Evolutionary conservation across 2,329 filamentous ascomycete species (phyloP).

Genomic region (Epichloe scottii): DNA sequence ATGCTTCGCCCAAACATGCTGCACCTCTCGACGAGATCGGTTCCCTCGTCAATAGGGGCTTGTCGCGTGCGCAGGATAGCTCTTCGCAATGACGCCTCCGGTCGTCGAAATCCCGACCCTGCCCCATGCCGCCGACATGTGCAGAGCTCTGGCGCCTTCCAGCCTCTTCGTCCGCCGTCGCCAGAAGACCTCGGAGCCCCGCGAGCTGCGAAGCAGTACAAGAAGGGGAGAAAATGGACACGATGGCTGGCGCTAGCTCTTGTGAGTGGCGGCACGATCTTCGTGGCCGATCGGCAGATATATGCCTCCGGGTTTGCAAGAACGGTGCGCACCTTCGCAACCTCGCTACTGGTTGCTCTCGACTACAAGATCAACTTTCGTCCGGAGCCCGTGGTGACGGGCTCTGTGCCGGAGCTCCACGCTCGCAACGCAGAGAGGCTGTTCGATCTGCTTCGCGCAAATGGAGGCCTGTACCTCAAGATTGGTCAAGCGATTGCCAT

Average conservation of each 20-base stretch:
- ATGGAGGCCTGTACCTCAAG: conserved; percentile 92
- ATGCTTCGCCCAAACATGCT: conserved; percentile 19
- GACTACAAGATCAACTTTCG: conserved; percentile 98
- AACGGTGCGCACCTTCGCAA: conserved; percentile 68
- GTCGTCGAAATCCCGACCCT: not conserved
- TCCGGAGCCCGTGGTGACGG: conserved; percentile 59
- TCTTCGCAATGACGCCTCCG: conserved; percentile 5
- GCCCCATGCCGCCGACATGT: conserved; percentile 12
- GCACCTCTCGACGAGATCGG: conserved; percentile 9
- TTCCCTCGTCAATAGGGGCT: conserved; percentile 5
- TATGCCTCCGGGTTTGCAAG: conserved; percentile 72
- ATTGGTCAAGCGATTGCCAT: conserved; percentile 97
- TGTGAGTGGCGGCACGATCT: conserved; percentile 46
- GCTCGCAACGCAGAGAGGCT: conserved; percentile 71
- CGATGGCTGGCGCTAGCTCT: conserved; percentile 57
- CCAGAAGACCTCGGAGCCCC: conserved; percentile 68
- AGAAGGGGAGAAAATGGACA: conserved; percentile 59
- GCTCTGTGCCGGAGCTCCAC: conserved; percentile 67
- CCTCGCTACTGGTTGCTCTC: conserved; percentile 66
- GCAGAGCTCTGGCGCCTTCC: conserved; percentile 34
- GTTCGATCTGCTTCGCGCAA: conserved; percentile 67
- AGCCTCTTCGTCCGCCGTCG: conserved; percentile 61
- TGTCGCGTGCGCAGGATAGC: conserved; percentile 8
- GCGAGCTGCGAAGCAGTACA: conserved; percentile 56
- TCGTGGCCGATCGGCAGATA: conserved; percentile 57